A percentile compares a stretch with the other conserved stretches of the same genome.
phyloP scores from a whole-genome alignment of 2,329 filamentous ascomycete genomes.

The Hymenoscyphus fructigenus region DNA sequence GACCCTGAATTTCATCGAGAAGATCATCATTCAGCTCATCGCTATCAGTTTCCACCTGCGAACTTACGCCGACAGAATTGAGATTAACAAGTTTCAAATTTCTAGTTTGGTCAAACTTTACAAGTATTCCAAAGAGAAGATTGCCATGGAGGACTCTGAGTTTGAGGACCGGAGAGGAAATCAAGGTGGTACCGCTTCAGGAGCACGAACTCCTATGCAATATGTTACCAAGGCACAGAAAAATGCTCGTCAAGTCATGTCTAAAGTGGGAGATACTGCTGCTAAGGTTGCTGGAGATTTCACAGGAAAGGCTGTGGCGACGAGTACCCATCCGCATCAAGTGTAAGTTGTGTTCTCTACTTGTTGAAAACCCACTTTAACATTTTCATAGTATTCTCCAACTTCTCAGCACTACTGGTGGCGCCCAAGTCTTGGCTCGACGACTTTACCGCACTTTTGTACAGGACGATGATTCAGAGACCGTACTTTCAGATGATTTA shows the following conservation, averaged over 20 bases:
- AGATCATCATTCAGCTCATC: constrained; percentile 92
- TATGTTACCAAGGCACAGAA: constrained; percentile 68
- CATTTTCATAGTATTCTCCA: constrained; percentile 56
- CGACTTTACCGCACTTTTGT: constrained; percentile 86
- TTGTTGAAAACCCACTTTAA: constrained; percentile 16
- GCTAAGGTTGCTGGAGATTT: constrained; percentile 88
- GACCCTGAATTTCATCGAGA: constrained; percentile 81
- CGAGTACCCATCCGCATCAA: constrained; percentile 77
- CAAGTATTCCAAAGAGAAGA: constrained; percentile 61
- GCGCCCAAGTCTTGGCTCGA: constrained; percentile 81
- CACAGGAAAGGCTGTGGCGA: constrained; percentile 68
- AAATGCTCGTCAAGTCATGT: constrained; percentile 72
- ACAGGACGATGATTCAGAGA: constrained; percentile 69
- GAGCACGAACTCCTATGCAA: constrained; percentile 65
- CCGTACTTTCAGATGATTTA: constrained; percentile 75
- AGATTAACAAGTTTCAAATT: constrained; percentile 89
- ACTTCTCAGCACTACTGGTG: constrained; percentile 68
- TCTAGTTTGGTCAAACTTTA: constrained; percentile 64
- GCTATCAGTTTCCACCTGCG: constrained; percentile 89
- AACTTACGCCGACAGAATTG: constrained; percentile 87
- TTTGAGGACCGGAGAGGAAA: constrained; percentile 50
- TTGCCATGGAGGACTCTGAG: constrained; percentile 72
- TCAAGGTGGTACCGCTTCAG: constrained; percentile 41
- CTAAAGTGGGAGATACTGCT: constrained; percentile 80
- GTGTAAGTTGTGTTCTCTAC: constrained; percentile 46